Conservation (phyloP, 2,329 filamentous ascomycete species). For the Colletotrichum orbiculare region DNA sequence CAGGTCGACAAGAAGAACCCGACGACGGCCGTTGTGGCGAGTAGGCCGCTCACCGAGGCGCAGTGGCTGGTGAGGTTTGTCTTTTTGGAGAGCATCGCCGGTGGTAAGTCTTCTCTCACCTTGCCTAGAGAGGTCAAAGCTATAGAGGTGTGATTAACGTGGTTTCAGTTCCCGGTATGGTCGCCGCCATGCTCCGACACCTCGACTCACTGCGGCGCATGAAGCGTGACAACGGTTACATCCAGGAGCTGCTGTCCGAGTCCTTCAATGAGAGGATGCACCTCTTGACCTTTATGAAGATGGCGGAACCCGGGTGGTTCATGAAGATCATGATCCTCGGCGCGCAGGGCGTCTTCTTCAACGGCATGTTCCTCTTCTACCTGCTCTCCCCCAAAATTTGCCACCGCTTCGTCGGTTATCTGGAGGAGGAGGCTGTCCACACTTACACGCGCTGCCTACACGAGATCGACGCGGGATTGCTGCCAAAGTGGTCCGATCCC, state of each 20-base stretch:
- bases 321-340: slow-evolving; percentile 93
- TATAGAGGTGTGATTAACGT: neutral
- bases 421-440: slow-evolving; percentile 96
- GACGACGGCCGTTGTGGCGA: slow-evolving; percentile 63
- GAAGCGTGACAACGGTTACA: slow-evolving; percentile 96
- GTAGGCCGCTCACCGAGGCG: slow-evolving; percentile 78
- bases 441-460: slow-evolving; percentile 92
- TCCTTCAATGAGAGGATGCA: slow-evolving; percentile 96
- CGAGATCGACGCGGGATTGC: slow-evolving; percentile 85
- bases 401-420: slow-evolving; percentile 95
- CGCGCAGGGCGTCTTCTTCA: slow-evolving; percentile 97
- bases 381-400: slow-evolving; percentile 87
- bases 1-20: slow-evolving; percentile 69
- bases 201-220: slow-evolving; percentile 84
- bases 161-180: slow-evolving; percentile 85
- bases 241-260: slow-evolving; percentile 90
- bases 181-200: slow-evolving; percentile 93
- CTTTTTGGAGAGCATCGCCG: slow-evolving; percentile 94
- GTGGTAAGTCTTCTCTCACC: slow-evolving; percentile 46
- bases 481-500: slow-evolving; percentile 81
- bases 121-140: neutral
- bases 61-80: slow-evolving; percentile 77
- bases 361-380: slow-evolving; percentile 89
- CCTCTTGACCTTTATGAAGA: slow-evolving; percentile 90
- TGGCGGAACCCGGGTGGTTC: slow-evolving; percentile 79